Percentiles rank a stretch among this genome's conserved stretches.
Conservation (phyloP, 2,329 filamentous ascomycete species). For the Aspergillus niger region DNA sequence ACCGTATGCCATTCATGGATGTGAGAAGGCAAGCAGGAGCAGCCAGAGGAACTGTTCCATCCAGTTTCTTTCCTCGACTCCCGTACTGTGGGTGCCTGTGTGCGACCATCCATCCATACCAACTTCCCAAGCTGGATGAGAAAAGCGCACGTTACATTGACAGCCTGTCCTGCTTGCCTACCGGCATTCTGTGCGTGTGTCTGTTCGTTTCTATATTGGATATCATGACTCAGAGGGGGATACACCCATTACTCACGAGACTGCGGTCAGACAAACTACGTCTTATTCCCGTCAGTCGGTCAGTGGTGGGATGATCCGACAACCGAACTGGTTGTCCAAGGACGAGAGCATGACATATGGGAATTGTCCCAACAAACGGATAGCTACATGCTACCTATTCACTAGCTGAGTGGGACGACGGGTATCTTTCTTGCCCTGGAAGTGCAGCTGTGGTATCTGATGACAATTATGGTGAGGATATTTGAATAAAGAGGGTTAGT, state of each 20-base stretch:
- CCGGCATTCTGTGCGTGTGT: not conserved
- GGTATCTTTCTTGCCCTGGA: not conserved
- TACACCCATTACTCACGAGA: not conserved
- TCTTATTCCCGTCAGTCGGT: not conserved
- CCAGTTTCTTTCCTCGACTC: not conserved
- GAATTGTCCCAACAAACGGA: not conserved
- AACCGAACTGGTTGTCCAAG: not conserved
- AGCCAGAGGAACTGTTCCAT: not conserved
- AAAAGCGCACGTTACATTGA: not conserved
- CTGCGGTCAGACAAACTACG: not conserved
- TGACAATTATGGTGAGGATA: not conserved
- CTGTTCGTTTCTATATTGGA: not conserved
- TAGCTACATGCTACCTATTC: not conserved
- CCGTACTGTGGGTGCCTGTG: not conserved
- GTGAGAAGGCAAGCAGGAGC: not conserved
- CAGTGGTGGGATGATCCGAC: not conserved
- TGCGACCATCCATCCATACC: not conserved
- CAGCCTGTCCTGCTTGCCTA: too few species aligned
- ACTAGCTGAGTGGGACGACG: not conserved
- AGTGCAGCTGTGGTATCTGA: not conserved
- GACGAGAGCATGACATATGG: too few species aligned
- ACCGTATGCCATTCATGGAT: not conserved
- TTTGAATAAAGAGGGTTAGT: not conserved
- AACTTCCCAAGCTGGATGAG: not conserved
- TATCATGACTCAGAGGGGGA: not conserved